These are phyloP conservation scores for Crithidia fasciculata DNA, from an alignment of 208 protist genomes.

Conservation along the genomic window DNA sequence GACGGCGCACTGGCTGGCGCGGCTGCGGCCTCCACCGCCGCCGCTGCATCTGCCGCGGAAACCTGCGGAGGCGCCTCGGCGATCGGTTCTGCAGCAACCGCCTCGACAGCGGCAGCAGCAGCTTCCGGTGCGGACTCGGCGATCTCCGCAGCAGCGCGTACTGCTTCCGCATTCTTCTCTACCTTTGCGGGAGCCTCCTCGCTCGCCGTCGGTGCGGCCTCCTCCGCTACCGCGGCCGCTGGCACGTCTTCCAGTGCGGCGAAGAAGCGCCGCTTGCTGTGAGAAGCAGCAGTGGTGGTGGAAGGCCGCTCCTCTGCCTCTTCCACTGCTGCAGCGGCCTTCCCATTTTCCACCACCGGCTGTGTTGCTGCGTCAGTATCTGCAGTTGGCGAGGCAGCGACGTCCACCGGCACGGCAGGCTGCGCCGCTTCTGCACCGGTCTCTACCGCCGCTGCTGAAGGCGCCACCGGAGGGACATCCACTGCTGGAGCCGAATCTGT, in stretches of 20 bases:
- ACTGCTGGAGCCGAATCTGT: not conserved
- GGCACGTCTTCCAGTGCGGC: not conserved
- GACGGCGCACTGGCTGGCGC: not conserved
- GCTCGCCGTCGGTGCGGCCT: not conserved
- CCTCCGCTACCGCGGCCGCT: not conserved
- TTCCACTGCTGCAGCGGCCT: not conserved
- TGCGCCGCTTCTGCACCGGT: not conserved
- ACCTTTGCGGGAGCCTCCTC: not conserved
- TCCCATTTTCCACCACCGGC: not conserved
- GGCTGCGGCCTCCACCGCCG: not conserved
- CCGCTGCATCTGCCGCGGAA: not conserved
- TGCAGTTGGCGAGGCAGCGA: not conserved
- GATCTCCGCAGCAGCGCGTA: not conserved
- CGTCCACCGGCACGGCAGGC: not conserved
- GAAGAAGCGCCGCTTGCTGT: constrained; percentile 10
- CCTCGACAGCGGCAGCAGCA: constrained; percentile 3
- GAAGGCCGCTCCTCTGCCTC: constrained; percentile 1
- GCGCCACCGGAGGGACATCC: not conserved
- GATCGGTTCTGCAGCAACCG: not conserved
- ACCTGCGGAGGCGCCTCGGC: not conserved
- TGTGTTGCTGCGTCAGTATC: not conserved
- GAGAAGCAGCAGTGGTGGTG: constrained; percentile 3
- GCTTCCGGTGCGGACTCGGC: not conserved
- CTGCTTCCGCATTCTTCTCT: not conserved
- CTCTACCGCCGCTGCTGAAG: not conserved